Evolutionary conservation across 192 early-diverging fungal species (phyloP).

Genomic region (Haplosporangium gracile): DNA sequence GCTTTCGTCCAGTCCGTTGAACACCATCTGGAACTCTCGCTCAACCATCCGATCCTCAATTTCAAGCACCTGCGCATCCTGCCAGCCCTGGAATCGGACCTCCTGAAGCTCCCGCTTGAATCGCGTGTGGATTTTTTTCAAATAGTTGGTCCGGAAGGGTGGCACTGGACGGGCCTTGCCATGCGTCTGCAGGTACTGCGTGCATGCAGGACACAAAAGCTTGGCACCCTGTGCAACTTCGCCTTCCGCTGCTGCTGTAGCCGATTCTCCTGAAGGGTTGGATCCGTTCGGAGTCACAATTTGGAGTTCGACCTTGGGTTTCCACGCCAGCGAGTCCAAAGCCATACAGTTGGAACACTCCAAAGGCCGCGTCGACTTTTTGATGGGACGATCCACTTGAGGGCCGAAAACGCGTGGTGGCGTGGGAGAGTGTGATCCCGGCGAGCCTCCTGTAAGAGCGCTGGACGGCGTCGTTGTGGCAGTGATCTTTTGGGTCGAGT

Average conservation of each 20-base stretch:
- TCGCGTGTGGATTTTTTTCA: constrained; percentile 51
- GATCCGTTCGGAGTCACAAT: not conserved
- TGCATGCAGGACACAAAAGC: constrained; percentile 36
- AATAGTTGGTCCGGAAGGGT: constrained; percentile 41
- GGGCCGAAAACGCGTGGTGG: constrained; percentile 42
- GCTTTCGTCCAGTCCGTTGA: constrained; percentile 40
- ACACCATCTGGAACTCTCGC: constrained; percentile 50
- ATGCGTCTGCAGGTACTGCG: constrained; percentile 38
- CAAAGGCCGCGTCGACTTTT: constrained; percentile 26
- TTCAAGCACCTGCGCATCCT: constrained; percentile 53
- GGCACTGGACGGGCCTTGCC: constrained; percentile 43
- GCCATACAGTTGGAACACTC: constrained; percentile 52
- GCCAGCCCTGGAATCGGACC: constrained; percentile 54
- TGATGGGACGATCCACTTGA: constrained; percentile 41
- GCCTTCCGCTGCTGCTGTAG: not conserved
- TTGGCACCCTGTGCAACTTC: constrained; percentile 1
- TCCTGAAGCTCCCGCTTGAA: constrained; percentile 55
- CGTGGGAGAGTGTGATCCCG: constrained; percentile 44
- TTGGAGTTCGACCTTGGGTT: constrained; percentile 17
- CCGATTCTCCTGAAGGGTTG: not conserved
- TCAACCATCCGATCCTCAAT: constrained; percentile 50
- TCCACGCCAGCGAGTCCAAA: constrained; percentile 32
- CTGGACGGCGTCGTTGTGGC: not conserved
- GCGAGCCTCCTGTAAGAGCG: not conserved
- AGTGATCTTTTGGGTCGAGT: constrained; percentile 18